phyloP scores from a whole-genome alignment of 2,329 filamentous ascomycete genomes.

The Penicillium hordei region DNA sequence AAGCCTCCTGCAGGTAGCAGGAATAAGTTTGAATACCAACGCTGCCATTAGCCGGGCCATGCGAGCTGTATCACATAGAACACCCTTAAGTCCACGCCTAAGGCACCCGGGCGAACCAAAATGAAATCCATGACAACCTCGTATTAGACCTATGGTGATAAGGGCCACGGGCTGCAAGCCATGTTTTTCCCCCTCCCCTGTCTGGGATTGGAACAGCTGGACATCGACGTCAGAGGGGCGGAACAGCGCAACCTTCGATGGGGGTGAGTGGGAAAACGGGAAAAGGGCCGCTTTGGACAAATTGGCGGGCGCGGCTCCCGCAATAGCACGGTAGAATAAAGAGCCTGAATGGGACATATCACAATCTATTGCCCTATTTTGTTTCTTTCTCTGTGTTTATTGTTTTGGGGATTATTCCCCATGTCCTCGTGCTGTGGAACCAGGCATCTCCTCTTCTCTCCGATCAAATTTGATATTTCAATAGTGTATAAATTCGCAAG shows the following conservation, averaged over 20 bases:
- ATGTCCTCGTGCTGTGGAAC: slow-evolving; percentile 6
- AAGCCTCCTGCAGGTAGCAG: slow-evolving; percentile 2
- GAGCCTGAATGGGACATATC: slow-evolving; percentile 24
- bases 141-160: neutral
- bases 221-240: slow-evolving; percentile 33
- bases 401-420: neutral
- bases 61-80: slow-evolving; percentile 19
- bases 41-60: slow-evolving; percentile 15
- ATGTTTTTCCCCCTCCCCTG: slow-evolving; percentile 2
- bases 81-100: slow-evolving; percentile 1
- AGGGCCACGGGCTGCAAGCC: slow-evolving; percentile 12
- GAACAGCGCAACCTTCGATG: slow-evolving; percentile 12
- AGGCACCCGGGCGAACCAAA: neutral
- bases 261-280: neutral
- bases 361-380: slow-evolving; percentile 12
- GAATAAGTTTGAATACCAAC: slow-evolving; percentile 4
- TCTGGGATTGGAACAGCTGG: slow-evolving; percentile 12
- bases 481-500: slow-evolving; percentile 1
- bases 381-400: neutral
- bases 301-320: slow-evolving; percentile 27
- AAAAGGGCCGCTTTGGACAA: slow-evolving; percentile 4
- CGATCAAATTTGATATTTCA: neutral
- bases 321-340: slow-evolving; percentile 26
- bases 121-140: neutral
- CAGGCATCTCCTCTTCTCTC: neutral